Conservation (phyloP, 179 eudicot genomes). For the Patellifolia procumbens region DNA sequence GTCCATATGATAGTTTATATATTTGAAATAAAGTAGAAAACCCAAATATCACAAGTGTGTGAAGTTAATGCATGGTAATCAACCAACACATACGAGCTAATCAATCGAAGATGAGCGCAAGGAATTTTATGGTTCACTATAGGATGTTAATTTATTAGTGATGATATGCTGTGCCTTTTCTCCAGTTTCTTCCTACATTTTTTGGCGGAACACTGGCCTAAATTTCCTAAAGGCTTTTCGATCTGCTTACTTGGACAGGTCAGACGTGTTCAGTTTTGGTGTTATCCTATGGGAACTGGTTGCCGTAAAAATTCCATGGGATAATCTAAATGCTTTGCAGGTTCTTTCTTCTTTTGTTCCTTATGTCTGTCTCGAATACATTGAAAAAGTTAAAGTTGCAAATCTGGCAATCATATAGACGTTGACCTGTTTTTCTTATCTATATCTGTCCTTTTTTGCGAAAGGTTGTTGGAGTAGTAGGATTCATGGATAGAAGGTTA, state of each 20-base stretch:
- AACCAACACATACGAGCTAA: no score
- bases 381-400: background rate
- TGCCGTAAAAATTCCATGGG: conserved; percentile 75
- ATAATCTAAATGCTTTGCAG: conserved; percentile 66
- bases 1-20: background rate
- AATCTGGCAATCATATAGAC: no score
- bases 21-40: background rate
- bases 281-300: conserved; percentile 83
- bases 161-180: background rate
- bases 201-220: background rate
- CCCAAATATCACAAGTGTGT: no score
- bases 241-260: conserved; percentile 42
- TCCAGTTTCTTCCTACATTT: background rate
- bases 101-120: no score
- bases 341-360: conserved; percentile 29
- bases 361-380: background rate
- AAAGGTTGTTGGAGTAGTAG: conserved; percentile 86
- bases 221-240: conserved; percentile 3
- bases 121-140: background rate
- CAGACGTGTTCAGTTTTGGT: conserved; percentile 87
- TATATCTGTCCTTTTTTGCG: background rate
- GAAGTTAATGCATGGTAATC: no score
- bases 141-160: background rate
- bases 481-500: conserved; percentile 76
- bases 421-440: background rate